Conservation (phyloP, 768 basidiomycete species). For the Mycena leptocephala region DNA sequence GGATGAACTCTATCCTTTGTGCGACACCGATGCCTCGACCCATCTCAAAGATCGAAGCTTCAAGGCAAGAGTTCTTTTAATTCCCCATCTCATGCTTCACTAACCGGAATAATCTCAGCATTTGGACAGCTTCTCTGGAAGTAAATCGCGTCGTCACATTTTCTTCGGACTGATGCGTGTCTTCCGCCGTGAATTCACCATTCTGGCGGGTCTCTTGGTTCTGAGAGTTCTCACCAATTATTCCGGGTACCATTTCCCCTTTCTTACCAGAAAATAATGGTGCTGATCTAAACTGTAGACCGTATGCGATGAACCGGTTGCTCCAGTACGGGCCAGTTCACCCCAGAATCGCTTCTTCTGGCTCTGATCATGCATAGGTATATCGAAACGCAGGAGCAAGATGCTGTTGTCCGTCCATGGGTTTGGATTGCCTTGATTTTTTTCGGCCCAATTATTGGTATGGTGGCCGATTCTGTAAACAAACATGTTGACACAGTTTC, state of each 20-base stretch:
- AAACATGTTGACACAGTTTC: background rate
- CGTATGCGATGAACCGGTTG: conserved; percentile 58
- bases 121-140: too few relatives aligned
- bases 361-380: conserved; percentile 56
- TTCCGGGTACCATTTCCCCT: conserved; percentile 29
- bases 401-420: conserved; percentile 73
- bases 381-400: conserved; percentile 61
- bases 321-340: conserved; percentile 48
- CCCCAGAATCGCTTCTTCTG: background rate
- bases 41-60: conserved; percentile 45
- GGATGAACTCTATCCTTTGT: conserved; percentile 76
- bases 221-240: background rate
- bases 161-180: conserved; percentile 59
- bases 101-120: too few relatives aligned
- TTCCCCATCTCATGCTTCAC: too few relatives aligned
- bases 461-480: background rate
- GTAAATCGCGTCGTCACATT: too few relatives aligned
- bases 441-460: conserved; percentile 59
- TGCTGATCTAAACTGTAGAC: too few relatives aligned
- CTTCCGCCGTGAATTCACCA: conserved; percentile 44
- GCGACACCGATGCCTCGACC: conserved; percentile 65
- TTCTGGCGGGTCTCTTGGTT: conserved; percentile 38
- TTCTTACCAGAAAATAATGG: too few relatives aligned
- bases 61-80: too few relatives aligned
- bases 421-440: conserved; percentile 75